Percentiles rank a stretch among this genome's conserved stretches.
These are phyloP conservation scores for Heteromeles arbutifolia DNA, from an alignment of 306 rosid species.

Conservation along the genomic window DNA sequence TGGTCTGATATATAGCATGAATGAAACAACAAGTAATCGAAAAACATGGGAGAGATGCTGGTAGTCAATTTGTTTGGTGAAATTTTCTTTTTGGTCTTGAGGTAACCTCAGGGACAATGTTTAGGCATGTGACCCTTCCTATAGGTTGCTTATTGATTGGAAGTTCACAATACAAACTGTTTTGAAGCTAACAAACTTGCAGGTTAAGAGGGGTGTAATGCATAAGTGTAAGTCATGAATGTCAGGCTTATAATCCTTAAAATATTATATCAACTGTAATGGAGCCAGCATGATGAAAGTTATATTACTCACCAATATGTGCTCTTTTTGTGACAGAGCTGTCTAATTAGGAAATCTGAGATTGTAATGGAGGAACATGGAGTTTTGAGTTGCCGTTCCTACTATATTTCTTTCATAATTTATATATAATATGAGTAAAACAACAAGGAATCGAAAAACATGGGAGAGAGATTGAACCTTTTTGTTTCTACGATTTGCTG, in stretches of 20 bases:
- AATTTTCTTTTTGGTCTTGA: too few species aligned
- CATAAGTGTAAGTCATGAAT: neutral
- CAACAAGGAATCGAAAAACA: too few species aligned
- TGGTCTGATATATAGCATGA: too few species aligned
- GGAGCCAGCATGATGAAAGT: neutral
- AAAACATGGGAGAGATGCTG: too few species aligned
- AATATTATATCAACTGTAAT: neutral
- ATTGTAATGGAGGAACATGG: neutral
- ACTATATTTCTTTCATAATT: neutral
- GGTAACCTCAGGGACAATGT: slow-evolving; percentile 38
- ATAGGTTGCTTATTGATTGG: slow-evolving; percentile 5
- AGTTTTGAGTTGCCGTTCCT: neutral
- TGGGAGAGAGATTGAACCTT: too few species aligned
- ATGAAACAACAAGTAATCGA: too few species aligned
- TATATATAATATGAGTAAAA: too few species aligned
- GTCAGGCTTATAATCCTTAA: slow-evolving; percentile 1
- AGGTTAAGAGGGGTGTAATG: neutral
- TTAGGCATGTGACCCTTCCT: neutral
- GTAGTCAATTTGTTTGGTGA: too few species aligned
- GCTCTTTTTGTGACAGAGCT: neutral
- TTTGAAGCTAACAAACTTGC: neutral
- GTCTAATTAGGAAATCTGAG: neutral
- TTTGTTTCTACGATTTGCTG: too few species aligned
- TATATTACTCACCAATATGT: neutral
- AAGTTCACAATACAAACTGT: slow-evolving; percentile 1